Percentiles rank a stretch among this genome's conserved stretches.
Evolutionary conservation across 2,329 filamentous ascomycete species (phyloP).

Genomic region (Colletotrichum agaves): DNA sequence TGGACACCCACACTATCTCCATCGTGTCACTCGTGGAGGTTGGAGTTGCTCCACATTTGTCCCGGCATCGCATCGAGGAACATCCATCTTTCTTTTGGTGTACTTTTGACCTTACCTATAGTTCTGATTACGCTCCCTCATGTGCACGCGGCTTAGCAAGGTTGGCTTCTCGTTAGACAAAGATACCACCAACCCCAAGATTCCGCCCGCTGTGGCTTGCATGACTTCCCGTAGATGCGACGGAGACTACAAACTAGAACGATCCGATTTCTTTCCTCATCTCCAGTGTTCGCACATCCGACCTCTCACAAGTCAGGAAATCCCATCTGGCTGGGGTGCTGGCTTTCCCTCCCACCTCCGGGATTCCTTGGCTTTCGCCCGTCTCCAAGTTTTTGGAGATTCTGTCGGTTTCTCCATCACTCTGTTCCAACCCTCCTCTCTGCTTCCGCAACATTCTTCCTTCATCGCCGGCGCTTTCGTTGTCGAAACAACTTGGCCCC

Average conservation of each 20-base stretch:
- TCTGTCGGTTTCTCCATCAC: constrained; percentile 2
- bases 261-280: neutral
- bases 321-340: neutral
- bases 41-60: too few relatives aligned
- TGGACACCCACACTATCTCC: neutral
- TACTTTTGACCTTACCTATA: too few relatives aligned
- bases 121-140: too few relatives aligned
- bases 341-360: neutral
- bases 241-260: neutral
- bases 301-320: constrained; percentile 2
- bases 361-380: constrained; percentile 22
- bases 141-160: too few relatives aligned
- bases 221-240: neutral
- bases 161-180: neutral
- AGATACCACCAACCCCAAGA: too few relatives aligned
- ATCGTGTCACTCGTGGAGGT: too few relatives aligned
- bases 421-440: neutral
- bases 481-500: too few relatives aligned
- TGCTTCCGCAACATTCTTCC: neutral
- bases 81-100: too few relatives aligned
- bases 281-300: neutral
- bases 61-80: too few relatives aligned
- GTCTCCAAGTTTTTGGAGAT: neutral
- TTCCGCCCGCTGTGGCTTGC: neutral
- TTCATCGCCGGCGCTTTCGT: neutral